These are phyloP conservation scores for Elsinoe australis DNA, from an alignment of 2,329 filamentous ascomycete species.

Conservation along the genomic window DNA sequence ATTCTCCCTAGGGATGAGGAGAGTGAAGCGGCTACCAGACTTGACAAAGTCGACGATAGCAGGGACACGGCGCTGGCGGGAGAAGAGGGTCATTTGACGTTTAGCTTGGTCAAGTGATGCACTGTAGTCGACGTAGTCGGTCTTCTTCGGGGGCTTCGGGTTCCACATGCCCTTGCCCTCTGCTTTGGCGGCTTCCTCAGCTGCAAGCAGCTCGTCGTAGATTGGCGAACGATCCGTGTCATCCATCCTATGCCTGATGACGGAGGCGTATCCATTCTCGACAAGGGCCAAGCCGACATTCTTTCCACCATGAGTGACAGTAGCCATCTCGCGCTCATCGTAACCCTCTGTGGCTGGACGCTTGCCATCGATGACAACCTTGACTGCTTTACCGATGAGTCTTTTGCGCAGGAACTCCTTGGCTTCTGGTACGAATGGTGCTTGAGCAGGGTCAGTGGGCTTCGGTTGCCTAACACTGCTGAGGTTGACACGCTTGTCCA, in stretches of 20 bases:
- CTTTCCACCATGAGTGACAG: conserved; percentile 72
- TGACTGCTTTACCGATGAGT: conserved; percentile 91
- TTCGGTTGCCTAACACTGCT: conserved; percentile 94
- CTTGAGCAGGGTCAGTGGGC: conserved; percentile 73
- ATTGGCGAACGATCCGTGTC: conserved; percentile 89
- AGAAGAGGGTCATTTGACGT: conserved; percentile 78
- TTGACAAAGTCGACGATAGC: conserved; percentile 96
- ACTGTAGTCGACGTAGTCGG: conserved; percentile 80
- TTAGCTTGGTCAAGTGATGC: conserved; percentile 93
- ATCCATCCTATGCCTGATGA: conserved; percentile 90
- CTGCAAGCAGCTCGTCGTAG: conserved; percentile 79
- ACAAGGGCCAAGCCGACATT: conserved; percentile 79
- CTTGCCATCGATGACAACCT: conserved; percentile 79
- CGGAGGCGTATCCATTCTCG: conserved; percentile 87
- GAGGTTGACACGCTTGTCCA: conserved; percentile 82
- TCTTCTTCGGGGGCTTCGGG: conserved; percentile 73
- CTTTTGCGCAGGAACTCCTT: conserved; percentile 94
- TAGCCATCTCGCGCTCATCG: conserved; percentile 90
- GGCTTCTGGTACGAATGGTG: conserved; percentile 82
- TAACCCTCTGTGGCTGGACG: conserved; percentile 85
- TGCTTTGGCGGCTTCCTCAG: conserved; percentile 73
- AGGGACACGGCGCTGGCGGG: conserved; percentile 85
- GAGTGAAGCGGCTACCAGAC: conserved; percentile 87
- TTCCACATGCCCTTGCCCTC: conserved; percentile 94
- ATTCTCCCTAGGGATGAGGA: conserved; percentile 85